A percentile compares a stretch with the other conserved stretches of the same genome.
phyloP scores from a whole-genome alignment of 169 alveolate genomes.

The Plasmodium gaboni region DNA sequence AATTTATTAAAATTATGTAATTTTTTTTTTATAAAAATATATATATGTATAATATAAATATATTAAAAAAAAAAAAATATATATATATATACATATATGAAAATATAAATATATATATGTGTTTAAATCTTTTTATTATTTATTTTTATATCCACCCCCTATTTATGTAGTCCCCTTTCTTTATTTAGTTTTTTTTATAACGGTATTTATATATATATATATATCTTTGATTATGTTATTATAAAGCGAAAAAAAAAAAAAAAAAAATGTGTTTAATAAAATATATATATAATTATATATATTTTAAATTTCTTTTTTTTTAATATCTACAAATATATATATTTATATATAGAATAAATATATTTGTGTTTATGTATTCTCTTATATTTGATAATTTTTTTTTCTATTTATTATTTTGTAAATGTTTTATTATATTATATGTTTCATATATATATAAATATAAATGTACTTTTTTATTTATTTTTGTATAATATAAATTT shows the following conservation, averaged over 20 bases:
- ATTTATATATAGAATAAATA: neutral
- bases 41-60: neutral
- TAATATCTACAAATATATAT: neutral
- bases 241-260: neutral
- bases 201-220: neutral
- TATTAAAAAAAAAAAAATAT: neutral
- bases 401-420: neutral
- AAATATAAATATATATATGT: conserved; percentile 5
- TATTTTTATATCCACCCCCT: neutral
- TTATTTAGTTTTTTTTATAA: too few species aligned
- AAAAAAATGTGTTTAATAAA: conserved; percentile 21
- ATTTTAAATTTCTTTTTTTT: neutral
- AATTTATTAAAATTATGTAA: too few species aligned
- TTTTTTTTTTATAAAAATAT: neutral
- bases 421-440: neutral
- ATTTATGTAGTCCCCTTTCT: too few species aligned
- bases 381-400: conserved; percentile 1
- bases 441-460: neutral
- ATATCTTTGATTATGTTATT: neutral
- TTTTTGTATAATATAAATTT: neutral
- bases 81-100: conserved; percentile 7
- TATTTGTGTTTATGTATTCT: conserved; percentile 9
- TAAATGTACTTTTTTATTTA: neutral
- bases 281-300: neutral
- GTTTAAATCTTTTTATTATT: neutral